Evolutionary conservation across 768 basidiomycete species (phyloP).

Genomic region (Kwoniella shandongensis): DNA sequence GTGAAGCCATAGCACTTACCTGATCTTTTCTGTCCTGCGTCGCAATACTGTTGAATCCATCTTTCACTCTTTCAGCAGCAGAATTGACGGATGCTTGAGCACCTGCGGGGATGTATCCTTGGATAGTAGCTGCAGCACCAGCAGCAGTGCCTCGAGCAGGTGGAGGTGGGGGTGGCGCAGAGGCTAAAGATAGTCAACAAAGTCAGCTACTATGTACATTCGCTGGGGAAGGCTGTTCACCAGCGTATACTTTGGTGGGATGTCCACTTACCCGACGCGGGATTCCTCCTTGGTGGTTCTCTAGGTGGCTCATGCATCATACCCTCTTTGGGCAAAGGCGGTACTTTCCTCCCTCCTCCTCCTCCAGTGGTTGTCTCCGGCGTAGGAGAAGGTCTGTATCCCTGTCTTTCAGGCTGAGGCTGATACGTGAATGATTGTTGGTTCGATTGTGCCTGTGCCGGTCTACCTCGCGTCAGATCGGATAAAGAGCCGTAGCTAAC

Average conservation of each 20-base stretch:
- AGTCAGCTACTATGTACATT: neutral
- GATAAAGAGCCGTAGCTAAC: conserved; percentile 20
- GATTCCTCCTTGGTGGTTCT: conserved; percentile 20
- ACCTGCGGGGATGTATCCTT: conserved; percentile 22
- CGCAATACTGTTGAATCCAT: conserved; percentile 18
- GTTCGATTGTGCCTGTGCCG: neutral
- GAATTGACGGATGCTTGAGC: conserved; percentile 15
- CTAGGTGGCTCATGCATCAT: conserved; percentile 17
- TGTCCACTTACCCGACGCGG: conserved; percentile 9
- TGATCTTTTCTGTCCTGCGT: conserved; percentile 26
- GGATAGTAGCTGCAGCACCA: conserved; percentile 5
- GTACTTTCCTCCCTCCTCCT: conserved; percentile 16
- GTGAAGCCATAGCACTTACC: conserved; percentile 8
- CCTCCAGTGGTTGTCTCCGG: neutral
- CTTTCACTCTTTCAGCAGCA: conserved; percentile 19
- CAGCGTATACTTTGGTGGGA: neutral
- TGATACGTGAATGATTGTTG: conserved; percentile 16
- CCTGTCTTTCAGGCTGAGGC: conserved; percentile 18
- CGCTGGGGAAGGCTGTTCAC: neutral
- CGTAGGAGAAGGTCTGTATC: conserved; percentile 11
- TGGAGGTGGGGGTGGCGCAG: neutral
- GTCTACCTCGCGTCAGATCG: conserved; percentile 8
- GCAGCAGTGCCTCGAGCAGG: conserved; percentile 7
- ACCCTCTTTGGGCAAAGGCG: conserved; percentile 15
- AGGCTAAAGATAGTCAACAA: neutral